phyloP scores from a whole-genome alignment of 768 basidiomycete genomes.

The Jaapia argillacea region DNA sequence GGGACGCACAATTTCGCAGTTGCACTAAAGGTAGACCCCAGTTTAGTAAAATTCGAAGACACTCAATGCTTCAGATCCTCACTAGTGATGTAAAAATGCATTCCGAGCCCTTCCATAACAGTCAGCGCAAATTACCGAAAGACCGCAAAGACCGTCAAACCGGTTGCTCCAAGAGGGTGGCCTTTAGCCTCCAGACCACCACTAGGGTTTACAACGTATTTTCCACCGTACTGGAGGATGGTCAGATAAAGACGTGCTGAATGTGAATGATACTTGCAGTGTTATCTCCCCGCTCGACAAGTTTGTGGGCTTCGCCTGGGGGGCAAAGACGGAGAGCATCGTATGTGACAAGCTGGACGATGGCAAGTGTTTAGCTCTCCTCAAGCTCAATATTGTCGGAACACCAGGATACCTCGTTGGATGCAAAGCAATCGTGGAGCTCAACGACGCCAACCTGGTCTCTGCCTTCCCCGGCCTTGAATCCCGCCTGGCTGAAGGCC shows the following conservation, averaged over 20 bases:
- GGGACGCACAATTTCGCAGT: slow-evolving; percentile 50
- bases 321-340: slow-evolving; percentile 69
- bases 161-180: slow-evolving; percentile 77
- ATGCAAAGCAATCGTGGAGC: slow-evolving; percentile 79
- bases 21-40: slow-evolving; percentile 41
- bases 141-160: no score
- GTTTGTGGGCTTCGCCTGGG: slow-evolving; percentile 54
- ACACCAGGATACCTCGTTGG: slow-evolving; percentile 51
- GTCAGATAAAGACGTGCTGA: background rate
- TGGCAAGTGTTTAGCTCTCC: no score
- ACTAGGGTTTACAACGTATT: slow-evolving; percentile 77
- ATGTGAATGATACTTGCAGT: slow-evolving; percentile 37
- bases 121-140: no score
- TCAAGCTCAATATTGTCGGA: background rate
- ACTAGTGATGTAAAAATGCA: slow-evolving; percentile 86
- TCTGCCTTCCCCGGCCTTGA: slow-evolving; percentile 48
- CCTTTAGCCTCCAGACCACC: slow-evolving; percentile 88
- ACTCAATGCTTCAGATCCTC: slow-evolving; percentile 15
- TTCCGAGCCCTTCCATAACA: no score
- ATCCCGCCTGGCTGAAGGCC: slow-evolving; percentile 64
- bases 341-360: slow-evolving; percentile 62
- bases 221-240: slow-evolving; percentile 58
- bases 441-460: slow-evolving; percentile 79
- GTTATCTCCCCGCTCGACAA: slow-evolving; percentile 71
- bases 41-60: slow-evolving; percentile 1